Evolutionary conservation across 768 basidiomycete species (phyloP), one percentile per base, ranked within the genome.

Genomic region (Dendrothele bispora): DNA sequence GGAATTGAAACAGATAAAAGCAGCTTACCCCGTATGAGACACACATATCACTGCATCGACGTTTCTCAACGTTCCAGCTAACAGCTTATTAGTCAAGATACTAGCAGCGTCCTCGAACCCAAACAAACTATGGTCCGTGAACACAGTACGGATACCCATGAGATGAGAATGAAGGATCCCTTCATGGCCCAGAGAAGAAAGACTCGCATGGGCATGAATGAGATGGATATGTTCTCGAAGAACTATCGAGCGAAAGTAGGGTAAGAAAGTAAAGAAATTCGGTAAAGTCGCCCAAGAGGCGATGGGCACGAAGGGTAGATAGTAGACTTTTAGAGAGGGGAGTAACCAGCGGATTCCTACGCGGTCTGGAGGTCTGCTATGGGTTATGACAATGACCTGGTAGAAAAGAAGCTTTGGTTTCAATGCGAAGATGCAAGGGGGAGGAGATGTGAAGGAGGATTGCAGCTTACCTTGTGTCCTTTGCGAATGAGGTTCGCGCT

Each of bases 31-130:
- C 0, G 95, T 98, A 67, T 98, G 89, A 7, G 93, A 95, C 39
- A 98, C 97, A 56, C 94, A 98, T 21, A 98, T 94, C 1, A 90
- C 91, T 0, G 87, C 92, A 56, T 98, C 95, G 0, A 95, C 91
- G 61, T 95, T 94, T 50, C 84, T 80, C 59, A 99, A 70, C 2
- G 89, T 86, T 4, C 82, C 93, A 10, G 82, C 88, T 32, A 98
- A 72, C 27, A 99, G 78, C 64, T 99, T 99, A 72, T 99, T 99
- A 5, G 97, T 98, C 54, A 98, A 72, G 32, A 99, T 95, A 55
- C 95, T 94, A 1, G 94, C 95, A 14, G 97, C 95, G 60, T 98
- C 95, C 26, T 91, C 95, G 60, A 99, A 94, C 2, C 94, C 95
- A 56, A 98, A 98, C 22, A 99, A 67, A 58, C 90, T 93, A 58